Conservation (phyloP, 1,139 yeast species). For the Candida glucosophila region DNA sequence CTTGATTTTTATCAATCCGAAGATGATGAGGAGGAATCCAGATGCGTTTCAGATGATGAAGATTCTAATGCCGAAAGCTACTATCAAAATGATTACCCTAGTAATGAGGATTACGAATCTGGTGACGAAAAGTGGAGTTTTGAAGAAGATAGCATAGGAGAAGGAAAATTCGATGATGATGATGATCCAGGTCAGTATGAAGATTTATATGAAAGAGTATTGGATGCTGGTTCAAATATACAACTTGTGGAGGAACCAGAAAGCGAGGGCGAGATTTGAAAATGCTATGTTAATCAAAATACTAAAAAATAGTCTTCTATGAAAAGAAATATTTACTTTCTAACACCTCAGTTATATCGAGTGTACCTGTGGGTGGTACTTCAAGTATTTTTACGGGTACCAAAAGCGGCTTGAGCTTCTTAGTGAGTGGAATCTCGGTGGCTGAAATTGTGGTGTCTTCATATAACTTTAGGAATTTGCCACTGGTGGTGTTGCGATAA, state of each 20-base stretch:
- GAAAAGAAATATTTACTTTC: constrained; percentile 33
- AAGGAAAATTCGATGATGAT: too few species aligned
- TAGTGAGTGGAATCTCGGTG: neutral
- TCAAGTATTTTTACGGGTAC: constrained; percentile 19
- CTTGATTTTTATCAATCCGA: constrained; percentile 45
- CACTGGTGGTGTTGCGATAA: constrained; percentile 7
- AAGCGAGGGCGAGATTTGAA: too few species aligned
- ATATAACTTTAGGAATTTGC: constrained; percentile 5
- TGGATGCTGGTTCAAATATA: constrained; percentile 1
- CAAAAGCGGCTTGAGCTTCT: constrained; percentile 11
- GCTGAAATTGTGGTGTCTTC: too few species aligned
- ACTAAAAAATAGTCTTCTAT: too few species aligned
- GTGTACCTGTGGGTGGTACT: constrained; percentile 23
- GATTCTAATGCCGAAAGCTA: constrained; percentile 71
- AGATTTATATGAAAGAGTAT: too few species aligned
- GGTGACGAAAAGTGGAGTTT: too few species aligned
- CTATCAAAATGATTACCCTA: constrained; percentile 91
- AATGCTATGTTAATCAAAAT: too few species aligned
- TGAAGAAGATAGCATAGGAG: too few species aligned
- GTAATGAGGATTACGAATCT: constrained; percentile 66
- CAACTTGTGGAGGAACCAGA: too few species aligned
- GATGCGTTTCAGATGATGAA: constrained; percentile 30
- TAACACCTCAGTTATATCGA: constrained; percentile 24
- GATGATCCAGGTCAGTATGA: constrained; percentile 7
- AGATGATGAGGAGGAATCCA: constrained; percentile 43